Conservation (phyloP, 169 alveolate genomes). For the Toxoplasma gondii region DNA sequence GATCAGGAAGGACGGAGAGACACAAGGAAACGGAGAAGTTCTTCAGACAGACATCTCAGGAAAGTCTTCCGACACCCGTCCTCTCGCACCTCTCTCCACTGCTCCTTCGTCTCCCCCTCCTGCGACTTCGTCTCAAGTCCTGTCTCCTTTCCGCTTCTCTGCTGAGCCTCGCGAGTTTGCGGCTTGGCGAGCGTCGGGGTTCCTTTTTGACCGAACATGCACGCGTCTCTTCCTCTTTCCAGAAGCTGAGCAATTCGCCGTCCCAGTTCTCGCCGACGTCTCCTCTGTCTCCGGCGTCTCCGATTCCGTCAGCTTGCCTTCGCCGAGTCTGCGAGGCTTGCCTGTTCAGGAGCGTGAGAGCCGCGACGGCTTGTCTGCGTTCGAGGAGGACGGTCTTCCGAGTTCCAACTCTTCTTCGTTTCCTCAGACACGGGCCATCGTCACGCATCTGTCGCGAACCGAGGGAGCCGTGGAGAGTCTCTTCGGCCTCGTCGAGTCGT, state of each 20-base stretch:
- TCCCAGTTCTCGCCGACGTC: not conserved
- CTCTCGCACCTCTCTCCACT: too few relatives aligned
- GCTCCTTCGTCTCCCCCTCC: not conserved
- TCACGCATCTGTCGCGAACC: not conserved
- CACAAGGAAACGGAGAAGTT: too few relatives aligned
- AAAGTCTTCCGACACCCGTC: too few relatives aligned
- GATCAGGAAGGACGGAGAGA: too few relatives aligned
- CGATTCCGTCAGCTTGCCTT: not conserved
- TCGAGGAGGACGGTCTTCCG: too few relatives aligned
- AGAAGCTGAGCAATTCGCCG: not conserved
- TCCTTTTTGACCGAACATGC: not conserved
- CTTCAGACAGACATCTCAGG: too few relatives aligned
- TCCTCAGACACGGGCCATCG: not conserved
- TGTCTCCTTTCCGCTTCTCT: not conserved
- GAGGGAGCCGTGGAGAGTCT: not conserved
- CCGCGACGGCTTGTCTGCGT: too few relatives aligned
- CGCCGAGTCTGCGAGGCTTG: not conserved
- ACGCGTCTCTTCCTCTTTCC: not conserved
- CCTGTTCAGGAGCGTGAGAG: too few relatives aligned
- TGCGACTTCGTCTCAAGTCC: not conserved
- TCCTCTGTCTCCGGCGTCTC: not conserved
- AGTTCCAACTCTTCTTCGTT: too few relatives aligned
- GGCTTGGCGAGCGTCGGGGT: not conserved
- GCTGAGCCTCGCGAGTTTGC: not conserved
- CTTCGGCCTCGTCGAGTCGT: slow-evolving; percentile 3